Evolutionary conservation across 2,329 filamentous ascomycete genomes (phyloP).

Genomic region (Cladosporium sp.): DNA sequence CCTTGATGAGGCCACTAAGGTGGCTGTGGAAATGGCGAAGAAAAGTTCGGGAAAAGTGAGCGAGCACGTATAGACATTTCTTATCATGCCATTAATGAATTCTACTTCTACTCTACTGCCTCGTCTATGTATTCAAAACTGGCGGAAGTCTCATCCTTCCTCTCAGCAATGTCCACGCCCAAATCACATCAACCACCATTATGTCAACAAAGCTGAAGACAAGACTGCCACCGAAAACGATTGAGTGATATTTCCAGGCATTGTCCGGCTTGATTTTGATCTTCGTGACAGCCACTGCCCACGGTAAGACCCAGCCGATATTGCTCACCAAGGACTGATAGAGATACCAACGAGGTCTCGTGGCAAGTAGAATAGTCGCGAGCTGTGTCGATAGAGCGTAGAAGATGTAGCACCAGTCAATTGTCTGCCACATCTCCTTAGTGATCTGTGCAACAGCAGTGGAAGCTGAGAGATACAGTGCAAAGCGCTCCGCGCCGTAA

Average conservation of each 20-base stretch:
- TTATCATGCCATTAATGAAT: background rate
- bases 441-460: conserved; percentile 57
- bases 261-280: conserved; percentile 46
- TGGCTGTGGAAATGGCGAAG: conserved; percentile 14
- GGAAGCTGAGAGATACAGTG: conserved; percentile 57
- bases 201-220: conserved; percentile 63
- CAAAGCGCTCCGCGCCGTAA: conserved; percentile 57
- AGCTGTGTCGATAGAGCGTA: conserved; percentile 64
- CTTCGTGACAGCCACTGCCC: conserved; percentile 60
- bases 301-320: conserved; percentile 64
- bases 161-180: conserved; percentile 48
- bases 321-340: conserved; percentile 65
- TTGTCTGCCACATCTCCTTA: conserved; percentile 59
- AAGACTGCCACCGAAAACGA: conserved; percentile 65
- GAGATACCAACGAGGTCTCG: conserved; percentile 62
- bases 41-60: background rate
- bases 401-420: conserved; percentile 62
- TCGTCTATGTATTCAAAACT: background rate
- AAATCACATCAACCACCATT: conserved; percentile 45
- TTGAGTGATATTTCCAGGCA: conserved; percentile 63
- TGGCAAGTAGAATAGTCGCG: conserved; percentile 61
- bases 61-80: background rate
- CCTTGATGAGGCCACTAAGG: conserved; percentile 22
- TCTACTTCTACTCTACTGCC: background rate
- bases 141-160: conserved; percentile 35